Evolutionary conservation across 768 basidiomycete species (phyloP).

Genomic region (Mycena crocata): DNA sequence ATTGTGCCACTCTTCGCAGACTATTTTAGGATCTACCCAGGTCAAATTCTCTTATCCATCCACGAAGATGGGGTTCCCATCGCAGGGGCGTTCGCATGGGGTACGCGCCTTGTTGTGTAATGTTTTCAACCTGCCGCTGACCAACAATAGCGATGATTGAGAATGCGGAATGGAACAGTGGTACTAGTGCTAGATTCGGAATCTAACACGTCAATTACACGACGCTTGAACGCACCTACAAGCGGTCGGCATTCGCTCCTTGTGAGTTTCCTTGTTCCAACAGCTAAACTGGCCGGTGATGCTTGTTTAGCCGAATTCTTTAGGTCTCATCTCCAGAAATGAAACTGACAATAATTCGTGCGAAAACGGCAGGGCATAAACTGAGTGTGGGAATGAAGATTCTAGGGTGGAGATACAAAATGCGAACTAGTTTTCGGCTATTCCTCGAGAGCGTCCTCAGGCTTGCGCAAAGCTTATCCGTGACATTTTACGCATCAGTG

Average conservation of each 20-base stretch:
- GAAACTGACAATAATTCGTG: no score
- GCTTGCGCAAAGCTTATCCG: no score
- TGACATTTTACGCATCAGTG: no score
- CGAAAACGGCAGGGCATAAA: no score
- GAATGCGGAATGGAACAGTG: conserved; percentile 59
- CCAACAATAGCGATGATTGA: conserved; percentile 54
- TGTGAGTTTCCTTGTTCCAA: conserved; percentile 42
- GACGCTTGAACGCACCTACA: conserved; percentile 58
- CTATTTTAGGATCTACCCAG: conserved; percentile 63
- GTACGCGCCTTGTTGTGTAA: conserved; percentile 35
- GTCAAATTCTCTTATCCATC: conserved; percentile 60
- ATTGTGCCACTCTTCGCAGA: conserved; percentile 38
- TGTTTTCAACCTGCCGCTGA: not conserved
- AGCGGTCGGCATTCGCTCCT: conserved; percentile 57
- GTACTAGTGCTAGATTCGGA: conserved; percentile 58
- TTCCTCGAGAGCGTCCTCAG: no score
- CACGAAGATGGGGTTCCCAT: conserved; percentile 62
- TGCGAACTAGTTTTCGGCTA: no score
- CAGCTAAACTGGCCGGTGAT: not conserved
- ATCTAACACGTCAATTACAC: conserved; percentile 65
- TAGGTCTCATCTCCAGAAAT: conserved; percentile 37
- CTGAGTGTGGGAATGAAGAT: no score
- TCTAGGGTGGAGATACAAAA: no score
- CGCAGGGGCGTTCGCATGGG: conserved; percentile 60
- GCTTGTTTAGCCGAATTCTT: conserved; percentile 45